Evolutionary conservation across 2,329 filamentous ascomycete genomes (phyloP).

Genomic region (Didymellaceae sp.): DNA sequence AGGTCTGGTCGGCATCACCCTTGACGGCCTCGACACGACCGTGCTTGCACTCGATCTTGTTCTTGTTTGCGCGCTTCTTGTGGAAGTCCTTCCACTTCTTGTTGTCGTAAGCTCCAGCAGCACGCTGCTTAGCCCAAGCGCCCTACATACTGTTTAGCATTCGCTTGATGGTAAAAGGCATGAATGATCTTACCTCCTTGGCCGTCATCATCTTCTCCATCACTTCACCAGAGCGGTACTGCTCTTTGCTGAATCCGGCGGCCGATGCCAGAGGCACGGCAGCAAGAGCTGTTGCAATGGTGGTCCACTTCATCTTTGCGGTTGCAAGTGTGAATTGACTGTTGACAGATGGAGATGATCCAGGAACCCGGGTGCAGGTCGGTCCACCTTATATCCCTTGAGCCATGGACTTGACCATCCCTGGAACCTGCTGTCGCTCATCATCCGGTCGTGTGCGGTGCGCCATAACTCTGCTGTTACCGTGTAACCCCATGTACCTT

Average conservation of each 20-base stretch:
- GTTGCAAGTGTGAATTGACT: constrained; percentile 29
- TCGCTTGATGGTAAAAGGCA: not conserved
- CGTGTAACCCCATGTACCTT: constrained; percentile 33
- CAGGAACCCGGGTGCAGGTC: constrained; percentile 18
- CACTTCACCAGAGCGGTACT: constrained; percentile 44
- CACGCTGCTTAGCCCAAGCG: constrained; percentile 42
- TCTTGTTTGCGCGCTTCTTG: constrained; percentile 36
- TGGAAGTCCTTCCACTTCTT: constrained; percentile 41
- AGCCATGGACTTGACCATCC: constrained; percentile 4
- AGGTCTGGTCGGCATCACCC: constrained; percentile 49
- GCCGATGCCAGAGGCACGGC: constrained; percentile 42
- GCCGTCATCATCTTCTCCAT: constrained; percentile 45
- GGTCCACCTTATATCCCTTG: constrained; percentile 24
- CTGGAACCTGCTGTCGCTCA: constrained; percentile 11
- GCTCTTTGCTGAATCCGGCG: constrained; percentile 34
- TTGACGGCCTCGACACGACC: constrained; percentile 47
- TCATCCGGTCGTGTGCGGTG: constrained; percentile 21
- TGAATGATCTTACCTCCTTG: constrained; percentile 35
- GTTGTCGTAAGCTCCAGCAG: constrained; percentile 41
- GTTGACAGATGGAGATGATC: constrained; percentile 30
- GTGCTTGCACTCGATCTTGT: constrained; percentile 42
- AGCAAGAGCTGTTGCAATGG: constrained; percentile 36
- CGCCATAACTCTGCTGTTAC: constrained; percentile 23
- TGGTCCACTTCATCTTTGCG: constrained; percentile 44
- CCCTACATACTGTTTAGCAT: constrained; percentile 27